phyloP scores from a whole-genome alignment of 2,329 filamentous ascomycete genomes.

The Aureobasidium pullulans region DNA sequence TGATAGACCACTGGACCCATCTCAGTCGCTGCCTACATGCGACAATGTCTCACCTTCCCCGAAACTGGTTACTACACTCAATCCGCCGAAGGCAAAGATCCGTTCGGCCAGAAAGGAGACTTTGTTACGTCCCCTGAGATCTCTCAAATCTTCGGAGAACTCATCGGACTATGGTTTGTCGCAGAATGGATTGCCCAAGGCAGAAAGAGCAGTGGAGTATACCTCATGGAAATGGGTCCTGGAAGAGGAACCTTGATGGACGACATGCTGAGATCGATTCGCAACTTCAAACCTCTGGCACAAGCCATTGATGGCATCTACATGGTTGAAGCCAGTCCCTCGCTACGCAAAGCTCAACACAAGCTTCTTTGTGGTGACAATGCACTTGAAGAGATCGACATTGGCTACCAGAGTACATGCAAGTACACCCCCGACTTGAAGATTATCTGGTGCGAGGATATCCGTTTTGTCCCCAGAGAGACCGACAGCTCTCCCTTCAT shows the following conservation, averaged over 20 bases:
- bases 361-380: constrained; percentile 71
- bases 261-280: constrained; percentile 82
- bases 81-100: constrained; percentile 62
- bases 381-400: constrained; percentile 60
- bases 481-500: constrained; percentile 77
- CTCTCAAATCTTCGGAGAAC: constrained; percentile 91
- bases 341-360: constrained; percentile 70
- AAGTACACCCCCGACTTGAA: constrained; percentile 63
- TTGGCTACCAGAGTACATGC: constrained; percentile 66
- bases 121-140: constrained; percentile 98
- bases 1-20: constrained; percentile 76
- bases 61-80: constrained; percentile 90
- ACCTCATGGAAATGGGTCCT: constrained; percentile 89
- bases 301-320: constrained; percentile 79
- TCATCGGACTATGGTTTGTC: constrained; percentile 90
- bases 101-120: constrained; percentile 88
- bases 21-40: constrained; percentile 91
- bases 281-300: constrained; percentile 71
- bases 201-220: constrained; percentile 61
- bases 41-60: constrained; percentile 91
- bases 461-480: constrained; percentile 65
- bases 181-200: constrained; percentile 96
- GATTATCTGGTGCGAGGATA: constrained; percentile 87
- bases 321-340: constrained; percentile 85
- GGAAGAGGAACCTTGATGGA: constrained; percentile 95